A percentile compares a stretch with the other conserved stretches of the same genome.
Evolutionary conservation across 1,139 yeast species (phyloP).

Genomic region (Blastobotrys proliferans): DNA sequence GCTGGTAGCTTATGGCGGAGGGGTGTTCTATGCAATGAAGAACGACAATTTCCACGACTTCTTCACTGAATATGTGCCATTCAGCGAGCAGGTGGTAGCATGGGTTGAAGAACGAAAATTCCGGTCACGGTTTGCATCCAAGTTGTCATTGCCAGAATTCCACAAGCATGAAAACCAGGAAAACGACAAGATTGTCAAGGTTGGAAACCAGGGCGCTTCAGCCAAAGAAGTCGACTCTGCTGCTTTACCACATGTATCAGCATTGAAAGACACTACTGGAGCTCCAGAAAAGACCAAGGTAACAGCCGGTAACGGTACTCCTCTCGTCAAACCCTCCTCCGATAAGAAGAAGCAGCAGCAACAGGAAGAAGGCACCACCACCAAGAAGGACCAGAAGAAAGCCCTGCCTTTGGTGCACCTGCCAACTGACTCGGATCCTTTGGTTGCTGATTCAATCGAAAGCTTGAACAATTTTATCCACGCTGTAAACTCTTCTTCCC

Average conservation of each 20-base stretch:
- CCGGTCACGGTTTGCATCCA: slow-evolving; percentile 18
- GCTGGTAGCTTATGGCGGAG: slow-evolving; percentile 35
- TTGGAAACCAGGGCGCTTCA: slow-evolving; percentile 42
- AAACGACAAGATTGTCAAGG: slow-evolving; percentile 34
- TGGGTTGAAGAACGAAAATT: slow-evolving; percentile 44
- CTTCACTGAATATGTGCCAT: slow-evolving; percentile 59
- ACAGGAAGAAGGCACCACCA: not conserved
- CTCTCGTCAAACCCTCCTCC: not conserved
- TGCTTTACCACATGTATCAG: slow-evolving; percentile 9
- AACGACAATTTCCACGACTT: slow-evolving; percentile 40
- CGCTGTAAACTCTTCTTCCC: slow-evolving; percentile 43
- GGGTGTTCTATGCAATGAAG: slow-evolving; percentile 36
- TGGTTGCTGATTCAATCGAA: slow-evolving; percentile 46
- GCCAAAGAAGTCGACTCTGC: slow-evolving; percentile 15
- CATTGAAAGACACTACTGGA: slow-evolving; percentile 5
- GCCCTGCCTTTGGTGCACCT: slow-evolving; percentile 29
- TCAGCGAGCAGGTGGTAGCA: slow-evolving; percentile 51
- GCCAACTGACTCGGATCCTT: slow-evolving; percentile 40
- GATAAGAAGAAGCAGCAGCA: no score
- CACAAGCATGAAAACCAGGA: slow-evolving; percentile 22
- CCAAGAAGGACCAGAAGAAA: slow-evolving; percentile 8
- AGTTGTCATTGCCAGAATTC: slow-evolving; percentile 23
- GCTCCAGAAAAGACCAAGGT: slow-evolving; percentile 3
- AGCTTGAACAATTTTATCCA: slow-evolving; percentile 52
- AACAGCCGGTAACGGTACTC: no score